These are phyloP conservation scores for Vigna hirtella DNA, from an alignment of 306 rosid species.

Conservation along the genomic window DNA sequence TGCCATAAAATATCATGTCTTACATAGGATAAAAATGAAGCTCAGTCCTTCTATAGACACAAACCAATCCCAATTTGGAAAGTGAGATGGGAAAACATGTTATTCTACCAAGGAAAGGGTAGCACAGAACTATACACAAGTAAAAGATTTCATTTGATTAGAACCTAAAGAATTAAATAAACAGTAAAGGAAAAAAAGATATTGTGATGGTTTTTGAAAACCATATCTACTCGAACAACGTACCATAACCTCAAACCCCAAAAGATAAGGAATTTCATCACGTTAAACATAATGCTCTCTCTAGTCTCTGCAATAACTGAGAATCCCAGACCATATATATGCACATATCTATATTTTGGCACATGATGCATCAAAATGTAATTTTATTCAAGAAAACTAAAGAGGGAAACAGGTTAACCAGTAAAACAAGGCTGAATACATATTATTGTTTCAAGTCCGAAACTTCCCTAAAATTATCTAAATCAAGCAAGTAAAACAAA, in stretches of 20 bases:
- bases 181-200: neutral
- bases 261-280: slow-evolving; percentile 26
- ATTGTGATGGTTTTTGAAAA: slow-evolving; percentile 21
- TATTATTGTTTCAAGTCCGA: slow-evolving; percentile 15
- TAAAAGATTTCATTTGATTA: neutral
- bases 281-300: slow-evolving; percentile 9
- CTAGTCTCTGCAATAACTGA: slow-evolving; percentile 26
- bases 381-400: slow-evolving; percentile 5
- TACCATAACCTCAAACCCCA: neutral
- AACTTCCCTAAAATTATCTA: neutral
- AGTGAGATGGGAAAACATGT: neutral
- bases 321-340: slow-evolving; percentile 17
- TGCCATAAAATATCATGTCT: neutral
- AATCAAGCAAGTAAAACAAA: neutral
- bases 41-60: neutral
- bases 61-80: neutral
- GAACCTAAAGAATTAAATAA: neutral
- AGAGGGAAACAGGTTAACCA: slow-evolving; percentile 1
- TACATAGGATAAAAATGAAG: slow-evolving; percentile 15
- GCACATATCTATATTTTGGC: neutral
- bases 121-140: slow-evolving; percentile 8
- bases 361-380: neutral
- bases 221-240: neutral
- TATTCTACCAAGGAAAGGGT: neutral
- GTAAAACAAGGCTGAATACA: slow-evolving; percentile 1